Evolutionary conservation across 345 rosid species (phyloP).

Genomic region (Cochlearia excelsa): DNA sequence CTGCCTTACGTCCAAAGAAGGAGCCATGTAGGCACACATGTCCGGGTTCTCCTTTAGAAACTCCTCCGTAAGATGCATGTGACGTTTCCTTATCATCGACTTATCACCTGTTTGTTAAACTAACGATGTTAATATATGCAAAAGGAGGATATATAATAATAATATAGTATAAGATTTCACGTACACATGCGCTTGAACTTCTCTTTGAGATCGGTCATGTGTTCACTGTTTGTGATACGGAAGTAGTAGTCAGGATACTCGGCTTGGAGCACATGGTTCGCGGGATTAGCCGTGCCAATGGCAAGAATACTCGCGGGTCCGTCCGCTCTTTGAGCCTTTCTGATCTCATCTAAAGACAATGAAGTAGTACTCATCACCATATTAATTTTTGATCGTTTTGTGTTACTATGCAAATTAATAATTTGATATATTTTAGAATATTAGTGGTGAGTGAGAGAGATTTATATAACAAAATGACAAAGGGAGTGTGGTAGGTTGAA

Average conservation of each 20-base stretch:
- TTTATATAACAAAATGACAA: conserved; percentile 17
- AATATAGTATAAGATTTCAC: conserved; percentile 10
- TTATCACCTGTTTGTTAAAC: conserved; percentile 50
- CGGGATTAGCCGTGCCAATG: conserved; percentile 68
- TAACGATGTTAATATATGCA: too few relatives aligned
- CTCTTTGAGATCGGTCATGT: conserved; percentile 68
- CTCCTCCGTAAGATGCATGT: conserved; percentile 70
- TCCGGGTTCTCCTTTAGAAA: conserved; percentile 53
- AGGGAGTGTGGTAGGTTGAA: conserved; percentile 43
- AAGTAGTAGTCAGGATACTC: conserved; percentile 70
- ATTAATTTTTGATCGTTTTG: background rate
- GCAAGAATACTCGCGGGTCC: conserved; percentile 61
- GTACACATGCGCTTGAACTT: conserved; percentile 74
- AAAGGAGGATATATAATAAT: too few relatives aligned
- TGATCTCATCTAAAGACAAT: conserved; percentile 45
- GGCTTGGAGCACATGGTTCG: conserved; percentile 48
- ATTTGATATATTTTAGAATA: too few relatives aligned
- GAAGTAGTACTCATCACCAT: conserved; percentile 27
- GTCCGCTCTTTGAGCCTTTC: conserved; percentile 56
- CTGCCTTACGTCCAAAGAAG: conserved; percentile 67
- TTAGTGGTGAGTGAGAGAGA: background rate
- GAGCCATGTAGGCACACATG: conserved; percentile 66
- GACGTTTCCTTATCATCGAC: conserved; percentile 58
- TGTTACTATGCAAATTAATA: too few relatives aligned
- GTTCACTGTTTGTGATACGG: conserved; percentile 66